Evolutionary conservation across 1,139 yeast genomes (phyloP).

Genomic region (Kodamaea sp.): DNA sequence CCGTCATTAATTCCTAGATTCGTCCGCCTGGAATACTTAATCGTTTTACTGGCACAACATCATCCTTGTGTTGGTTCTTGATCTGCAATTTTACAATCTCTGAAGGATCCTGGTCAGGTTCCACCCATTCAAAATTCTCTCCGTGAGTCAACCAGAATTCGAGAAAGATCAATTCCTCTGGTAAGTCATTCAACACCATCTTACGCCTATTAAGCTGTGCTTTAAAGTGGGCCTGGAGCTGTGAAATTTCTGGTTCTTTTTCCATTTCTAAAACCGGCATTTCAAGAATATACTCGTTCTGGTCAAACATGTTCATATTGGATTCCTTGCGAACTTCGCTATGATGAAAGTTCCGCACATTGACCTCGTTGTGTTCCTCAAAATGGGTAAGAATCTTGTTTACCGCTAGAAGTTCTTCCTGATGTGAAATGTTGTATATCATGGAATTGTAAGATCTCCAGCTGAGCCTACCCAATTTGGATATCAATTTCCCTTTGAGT

Average conservation of each 20-base stretch:
- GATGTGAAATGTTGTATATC: slow-evolving; percentile 24
- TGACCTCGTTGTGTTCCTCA: slow-evolving; percentile 44
- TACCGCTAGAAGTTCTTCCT: slow-evolving; percentile 30
- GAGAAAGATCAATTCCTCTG: slow-evolving; percentile 37
- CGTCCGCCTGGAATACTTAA: too few relatives aligned
- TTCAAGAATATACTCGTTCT: slow-evolving; percentile 32
- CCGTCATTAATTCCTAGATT: too few relatives aligned
- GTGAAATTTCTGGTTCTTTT: slow-evolving; percentile 12
- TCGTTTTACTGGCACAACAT: too few relatives aligned
- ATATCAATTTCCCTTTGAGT: slow-evolving; percentile 16
- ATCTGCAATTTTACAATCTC: slow-evolving; percentile 23
- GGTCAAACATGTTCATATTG: slow-evolving; percentile 20
- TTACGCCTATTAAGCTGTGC: slow-evolving; percentile 28
- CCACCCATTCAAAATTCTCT: slow-evolving; percentile 66
- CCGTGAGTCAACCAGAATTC: slow-evolving; percentile 42
- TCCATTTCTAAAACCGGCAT: slow-evolving; percentile 16
- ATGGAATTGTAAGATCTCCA: slow-evolving; percentile 36
- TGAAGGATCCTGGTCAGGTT: slow-evolving; percentile 81
- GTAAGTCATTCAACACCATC: slow-evolving; percentile 34
- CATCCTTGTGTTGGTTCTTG: background rate
- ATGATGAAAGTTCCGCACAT: slow-evolving; percentile 39
- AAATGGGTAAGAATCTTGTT: slow-evolving; percentile 38
- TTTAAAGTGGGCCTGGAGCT: slow-evolving; percentile 24
- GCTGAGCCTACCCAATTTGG: slow-evolving; percentile 28
- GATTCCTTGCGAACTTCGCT: slow-evolving; percentile 29